phyloP scores from a whole-genome alignment of 805 yeast genomes.

The Sugiyamaella qingdaonensis region DNA sequence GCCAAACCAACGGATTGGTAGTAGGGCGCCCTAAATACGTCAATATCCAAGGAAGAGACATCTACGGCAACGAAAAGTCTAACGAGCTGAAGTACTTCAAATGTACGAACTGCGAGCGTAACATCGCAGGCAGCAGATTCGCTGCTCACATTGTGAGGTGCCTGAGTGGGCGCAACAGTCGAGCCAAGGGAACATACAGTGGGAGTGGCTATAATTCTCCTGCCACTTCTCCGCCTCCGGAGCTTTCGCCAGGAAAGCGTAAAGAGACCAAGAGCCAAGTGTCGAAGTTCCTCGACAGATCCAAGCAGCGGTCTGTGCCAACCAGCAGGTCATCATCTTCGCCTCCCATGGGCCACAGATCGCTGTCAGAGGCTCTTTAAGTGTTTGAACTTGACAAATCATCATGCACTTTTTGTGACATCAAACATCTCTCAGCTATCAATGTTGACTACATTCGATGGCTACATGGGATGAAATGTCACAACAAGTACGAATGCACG shows the following conservation, averaged over 20 bases:
- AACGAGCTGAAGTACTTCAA: conserved; percentile 61
- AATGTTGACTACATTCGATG: too few species aligned
- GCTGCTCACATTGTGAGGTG: conserved; percentile 93
- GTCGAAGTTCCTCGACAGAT: conserved; percentile 17
- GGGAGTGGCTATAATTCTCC: conserved; percentile 12
- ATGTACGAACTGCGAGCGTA: conserved; percentile 79
- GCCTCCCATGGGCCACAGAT: conserved; percentile 8
- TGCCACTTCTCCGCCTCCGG: conserved; percentile 12
- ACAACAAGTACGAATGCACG: too few species aligned
- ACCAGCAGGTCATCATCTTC: conserved; percentile 9
- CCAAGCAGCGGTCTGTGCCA: conserved; percentile 11
- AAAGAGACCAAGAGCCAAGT: conserved; percentile 17
- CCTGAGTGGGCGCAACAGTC: conserved; percentile 54
- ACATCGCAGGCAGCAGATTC: conserved; percentile 85
- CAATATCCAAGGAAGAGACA: conserved; percentile 35
- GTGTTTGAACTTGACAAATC: too few species aligned
- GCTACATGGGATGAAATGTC: too few species aligned
- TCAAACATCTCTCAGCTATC: too few species aligned
- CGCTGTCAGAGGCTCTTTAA: not conserved
- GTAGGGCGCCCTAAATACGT: conserved; percentile 22
- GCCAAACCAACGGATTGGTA: conserved; percentile 15
- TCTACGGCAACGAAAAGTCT: conserved; percentile 38
- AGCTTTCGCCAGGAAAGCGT: conserved; percentile 18
- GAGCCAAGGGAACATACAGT: not conserved
- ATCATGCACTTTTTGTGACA: too few species aligned